Evolutionary conservation across 176 grass and related monocot species (phyloP), one percentile per base, ranked within the genome.

Genomic region (sorghum (Sorghum bicolor)): DNA sequence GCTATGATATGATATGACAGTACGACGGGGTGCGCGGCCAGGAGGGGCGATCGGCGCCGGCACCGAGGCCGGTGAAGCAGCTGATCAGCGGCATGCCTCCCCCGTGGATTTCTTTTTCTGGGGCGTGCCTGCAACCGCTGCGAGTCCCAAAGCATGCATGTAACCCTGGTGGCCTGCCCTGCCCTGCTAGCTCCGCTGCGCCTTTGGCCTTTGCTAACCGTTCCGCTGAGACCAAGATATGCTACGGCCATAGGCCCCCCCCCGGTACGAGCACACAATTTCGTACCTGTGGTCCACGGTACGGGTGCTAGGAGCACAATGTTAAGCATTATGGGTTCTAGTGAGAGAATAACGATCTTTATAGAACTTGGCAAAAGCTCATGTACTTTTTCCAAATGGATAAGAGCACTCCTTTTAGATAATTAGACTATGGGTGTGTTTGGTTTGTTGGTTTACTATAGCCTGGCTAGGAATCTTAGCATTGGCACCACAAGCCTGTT

Each of bases 51-150:
- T 83, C 80, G 73, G 82, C 63, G 82, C 45, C 63, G 45, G 25
- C 63, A 14, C 69, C 43, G 84, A 52, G 84, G 53, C 58, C 20
- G 62, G 71, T 13, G 8, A 16, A 13, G 14, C 60, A 76, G 22
- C 64, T 3, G 55, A 65, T 24, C 0, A 15, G 15, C 77, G 44
- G 81, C 81, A 88, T 83, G 81, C 45, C 68, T 75, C 69, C 81
- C 70, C 62, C 76, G 60, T 84, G 69, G 76, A 75, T 84, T 84
- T 61, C 47, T 75, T 75, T 88, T 74, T 36, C 82, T 75, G 76
- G 61, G n/a, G 77, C 77, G 34, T 50, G 81, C 87, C 75, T 79
- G 81, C 76, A 11, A 4, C 28, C 22, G 74, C 61, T 65, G 61
- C 61, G 17, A 58, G 40, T 82, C 82, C 86, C 76, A 15, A 32